phyloP scores from a whole-genome alignment of 768 basidiomycete genomes.

The Boletus rubropictus region DNA sequence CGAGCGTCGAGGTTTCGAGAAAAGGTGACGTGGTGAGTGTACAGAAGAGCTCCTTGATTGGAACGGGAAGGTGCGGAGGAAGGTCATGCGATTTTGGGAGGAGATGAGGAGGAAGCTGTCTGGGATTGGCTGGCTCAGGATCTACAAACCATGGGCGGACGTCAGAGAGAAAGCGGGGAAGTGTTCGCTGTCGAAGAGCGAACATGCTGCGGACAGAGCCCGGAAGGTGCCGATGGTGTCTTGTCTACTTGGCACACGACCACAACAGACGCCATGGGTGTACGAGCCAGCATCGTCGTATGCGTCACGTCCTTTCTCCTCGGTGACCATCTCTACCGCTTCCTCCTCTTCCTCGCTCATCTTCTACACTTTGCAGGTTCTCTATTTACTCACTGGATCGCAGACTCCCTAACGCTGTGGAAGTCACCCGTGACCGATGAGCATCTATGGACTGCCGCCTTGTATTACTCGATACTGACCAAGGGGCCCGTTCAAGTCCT shows the following conservation, averaged over 20 bases:
- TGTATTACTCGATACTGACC: constrained; percentile 75
- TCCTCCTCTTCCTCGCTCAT: not conserved
- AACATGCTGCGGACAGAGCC: constrained; percentile 14
- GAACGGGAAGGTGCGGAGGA: constrained; percentile 48
- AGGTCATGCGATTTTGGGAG: constrained; percentile 24
- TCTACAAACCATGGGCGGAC: constrained; percentile 66
- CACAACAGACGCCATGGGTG: constrained; percentile 44
- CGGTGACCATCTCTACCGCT: constrained; percentile 37
- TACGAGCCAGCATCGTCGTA: constrained; percentile 69
- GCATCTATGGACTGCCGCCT: constrained; percentile 75
- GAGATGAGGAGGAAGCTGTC: constrained; percentile 25
- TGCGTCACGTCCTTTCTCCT: constrained; percentile 76
- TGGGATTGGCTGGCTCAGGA: constrained; percentile 24
- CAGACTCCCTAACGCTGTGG: constrained; percentile 88
- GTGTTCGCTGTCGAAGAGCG: no score
- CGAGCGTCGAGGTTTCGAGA: constrained; percentile 55
- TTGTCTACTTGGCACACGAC: constrained; percentile 15
- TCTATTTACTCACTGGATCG: constrained; percentile 87
- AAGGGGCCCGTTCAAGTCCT: constrained; percentile 53
- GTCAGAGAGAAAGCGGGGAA: constrained; percentile 13
- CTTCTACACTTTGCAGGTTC: constrained; percentile 42
- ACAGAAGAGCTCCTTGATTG: constrained; percentile 51
- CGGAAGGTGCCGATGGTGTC: constrained; percentile 17
- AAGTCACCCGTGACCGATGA: constrained; percentile 83
- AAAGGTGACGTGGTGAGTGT: constrained; percentile 58